Base-by-base conservation (phyloP, 176 grass and related monocot genomes). In the Musa schizocarpa region DNA sequence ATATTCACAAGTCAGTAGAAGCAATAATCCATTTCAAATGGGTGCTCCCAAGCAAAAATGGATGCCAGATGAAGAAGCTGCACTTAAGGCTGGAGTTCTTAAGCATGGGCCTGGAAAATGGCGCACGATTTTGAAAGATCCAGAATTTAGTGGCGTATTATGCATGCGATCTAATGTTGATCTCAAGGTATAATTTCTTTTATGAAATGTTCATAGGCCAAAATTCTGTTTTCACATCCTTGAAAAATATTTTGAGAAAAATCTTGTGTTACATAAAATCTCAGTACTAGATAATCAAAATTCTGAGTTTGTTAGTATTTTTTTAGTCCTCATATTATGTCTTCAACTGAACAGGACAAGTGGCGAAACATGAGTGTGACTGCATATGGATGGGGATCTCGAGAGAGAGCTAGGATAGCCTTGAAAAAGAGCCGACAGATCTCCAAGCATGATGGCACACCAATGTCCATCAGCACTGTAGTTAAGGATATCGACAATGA, bases 21-120 rank as follows among this genome's bases (percentile, higher is more conserved):
- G 23, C 71, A 12, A 13, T 55, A 14, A 27, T 43, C 50, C 58
- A 2, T 27, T 65, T 63, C 11, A 25, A 54, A 96, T 97, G 93
- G 93, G 93, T 67, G 93, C 86, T 17, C 93, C 90, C 13, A 97
- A 93, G 84, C 93, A 97, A 88, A 86, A 89, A 71, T 97, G 93
- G 93, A 97, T 90, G 24, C 34, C 81, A 2, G 93, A 93, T 72
- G 93, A 97, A 78, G 90, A 97, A 77, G 80, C 90, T 27, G 93
- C 93, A 54, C 86, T 97, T 72, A 97, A 93, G 85, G 87, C 93
- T 78, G 93, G 93, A 74, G 93, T 97, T 19, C 85, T 78, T 76
- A 93, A 88, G 79, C 90, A 97, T 62, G 93, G 93, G 17, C 76
- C 85, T 14, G 93, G 93, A 49, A 97, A 93, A 79, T 97, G 93